A percentile compares a stretch with the other conserved stretches of the same genome.
These are phyloP conservation scores for Dillenia turbinata DNA, from an alignment of 164 flowering plant species.

Conservation along the genomic window DNA sequence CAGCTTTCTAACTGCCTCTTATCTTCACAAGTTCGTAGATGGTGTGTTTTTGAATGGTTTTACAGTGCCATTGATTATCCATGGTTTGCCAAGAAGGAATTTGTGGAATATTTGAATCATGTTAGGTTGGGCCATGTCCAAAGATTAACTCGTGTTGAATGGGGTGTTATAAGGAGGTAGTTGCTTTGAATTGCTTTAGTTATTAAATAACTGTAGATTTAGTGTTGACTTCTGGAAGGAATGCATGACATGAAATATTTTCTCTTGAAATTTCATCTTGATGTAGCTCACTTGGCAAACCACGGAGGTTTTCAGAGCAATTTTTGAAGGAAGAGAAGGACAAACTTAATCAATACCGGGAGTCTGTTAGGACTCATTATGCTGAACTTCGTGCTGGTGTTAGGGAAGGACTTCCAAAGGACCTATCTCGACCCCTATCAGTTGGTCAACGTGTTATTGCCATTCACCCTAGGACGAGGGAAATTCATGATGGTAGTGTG, in stretches of 20 bases:
- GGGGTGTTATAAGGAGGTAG: conserved; percentile 97
- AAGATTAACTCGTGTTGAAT: conserved; percentile 89
- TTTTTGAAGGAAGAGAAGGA: conserved; percentile 81
- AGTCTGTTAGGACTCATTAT: conserved; percentile 82
- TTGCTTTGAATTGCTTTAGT: not conserved
- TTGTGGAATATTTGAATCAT: conserved; percentile 91
- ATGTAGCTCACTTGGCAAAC: conserved; percentile 93
- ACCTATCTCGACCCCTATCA: conserved; percentile 77
- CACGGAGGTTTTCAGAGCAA: conserved; percentile 79
- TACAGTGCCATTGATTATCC: conserved; percentile 96
- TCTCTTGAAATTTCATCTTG: conserved; percentile 8
- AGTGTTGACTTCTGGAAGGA: not conserved
- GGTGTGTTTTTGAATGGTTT: conserved; percentile 94
- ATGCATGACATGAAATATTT: not conserved
- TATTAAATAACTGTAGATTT: not conserved
- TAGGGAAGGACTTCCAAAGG: conserved; percentile 84
- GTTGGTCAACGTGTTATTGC: conserved; percentile 93
- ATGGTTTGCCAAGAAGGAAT: conserved; percentile 94
- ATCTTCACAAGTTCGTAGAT: conserved; percentile 54
- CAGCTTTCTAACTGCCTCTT: conserved; percentile 58
- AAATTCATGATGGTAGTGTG: conserved; percentile 81
- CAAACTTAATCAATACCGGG: conserved; percentile 81
- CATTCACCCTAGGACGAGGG: conserved; percentile 87
- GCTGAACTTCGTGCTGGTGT: conserved; percentile 69
- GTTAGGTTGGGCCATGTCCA: conserved; percentile 91